Percentiles rank a stretch among this genome's conserved stretches.
Conservation (phyloP, 495 filamentous ascomycete genomes). For the Neurospora cerealis region DNA sequence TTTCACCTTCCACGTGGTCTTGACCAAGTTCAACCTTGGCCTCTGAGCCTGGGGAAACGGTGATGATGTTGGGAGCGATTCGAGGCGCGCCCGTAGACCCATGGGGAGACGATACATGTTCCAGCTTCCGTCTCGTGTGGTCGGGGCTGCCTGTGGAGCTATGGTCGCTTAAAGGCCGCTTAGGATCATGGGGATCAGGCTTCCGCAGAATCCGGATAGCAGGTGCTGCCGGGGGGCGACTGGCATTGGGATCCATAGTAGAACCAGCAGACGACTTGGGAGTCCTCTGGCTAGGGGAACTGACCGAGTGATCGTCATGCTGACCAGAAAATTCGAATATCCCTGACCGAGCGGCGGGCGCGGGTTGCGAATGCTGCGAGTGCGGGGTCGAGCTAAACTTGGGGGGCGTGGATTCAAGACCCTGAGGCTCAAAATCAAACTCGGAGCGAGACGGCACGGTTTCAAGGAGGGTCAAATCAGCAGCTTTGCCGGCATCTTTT, state of each 20-base stretch:
- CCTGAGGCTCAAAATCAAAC: slow-evolving; percentile 26
- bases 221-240: slow-evolving; percentile 16
- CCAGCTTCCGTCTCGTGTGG: slow-evolving; percentile 33
- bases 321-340: slow-evolving; percentile 9
- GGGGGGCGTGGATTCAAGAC: slow-evolving; percentile 22
- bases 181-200: slow-evolving; percentile 26
- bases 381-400: slow-evolving; percentile 30
- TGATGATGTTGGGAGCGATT: not conserved
- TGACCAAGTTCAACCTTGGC: slow-evolving; percentile 1
- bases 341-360: slow-evolving; percentile 14
- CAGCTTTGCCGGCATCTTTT: slow-evolving; percentile 10
- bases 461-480: slow-evolving; percentile 18
- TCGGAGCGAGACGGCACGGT: slow-evolving; percentile 22
- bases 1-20: slow-evolving; percentile 13
- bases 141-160: slow-evolving; percentile 32
- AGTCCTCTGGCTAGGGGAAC: slow-evolving; percentile 26
- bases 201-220: slow-evolving; percentile 31
- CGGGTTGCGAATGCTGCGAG: slow-evolving; percentile 30
- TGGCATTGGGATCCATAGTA: slow-evolving; percentile 1
- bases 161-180: slow-evolving; percentile 28
- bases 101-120: slow-evolving; percentile 27
- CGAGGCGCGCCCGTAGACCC: slow-evolving; percentile 9
- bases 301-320: slow-evolving; percentile 18
- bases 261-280: slow-evolving; percentile 28
- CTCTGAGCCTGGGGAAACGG: slow-evolving; percentile 11